Percentiles rank a stretch among this genome's conserved stretches.
Evolutionary conservation across 2,329 filamentous ascomycete genomes (phyloP).

Genomic region (Xylaria arbuscula): DNA sequence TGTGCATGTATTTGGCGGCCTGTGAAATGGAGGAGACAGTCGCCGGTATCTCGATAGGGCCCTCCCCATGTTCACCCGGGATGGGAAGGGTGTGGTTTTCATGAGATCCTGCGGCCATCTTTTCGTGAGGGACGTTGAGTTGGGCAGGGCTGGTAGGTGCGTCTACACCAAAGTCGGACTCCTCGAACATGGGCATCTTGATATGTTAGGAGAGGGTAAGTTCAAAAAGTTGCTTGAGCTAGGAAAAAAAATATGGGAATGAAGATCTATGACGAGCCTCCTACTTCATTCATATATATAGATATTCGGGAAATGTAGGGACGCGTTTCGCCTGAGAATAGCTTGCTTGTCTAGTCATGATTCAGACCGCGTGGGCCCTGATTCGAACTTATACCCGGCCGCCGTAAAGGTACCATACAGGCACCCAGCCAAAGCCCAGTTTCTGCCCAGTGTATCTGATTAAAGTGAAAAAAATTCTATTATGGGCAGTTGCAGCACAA

Average conservation of each 20-base stretch:
- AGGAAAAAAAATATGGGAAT: constrained; percentile 15
- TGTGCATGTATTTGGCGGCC: constrained; percentile 77
- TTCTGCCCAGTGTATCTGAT: not conserved
- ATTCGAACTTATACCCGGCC: constrained; percentile 30
- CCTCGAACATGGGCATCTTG: constrained; percentile 71
- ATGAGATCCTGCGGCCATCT: constrained; percentile 35
- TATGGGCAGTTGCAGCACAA: constrained; percentile 13
- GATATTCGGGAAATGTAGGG: constrained; percentile 11
- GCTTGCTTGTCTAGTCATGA: constrained; percentile 25
- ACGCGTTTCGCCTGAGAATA: constrained; percentile 8
- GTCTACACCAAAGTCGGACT: constrained; percentile 63
- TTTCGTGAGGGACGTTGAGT: constrained; percentile 28
- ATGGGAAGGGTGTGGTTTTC: constrained; percentile 49
- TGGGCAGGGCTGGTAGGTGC: constrained; percentile 43
- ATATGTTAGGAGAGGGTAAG: not conserved
- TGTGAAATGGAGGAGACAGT: constrained; percentile 75
- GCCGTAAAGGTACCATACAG: not conserved
- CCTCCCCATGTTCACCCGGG: constrained; percentile 58
- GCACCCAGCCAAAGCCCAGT: not conserved
- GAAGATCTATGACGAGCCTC: constrained; percentile 12
- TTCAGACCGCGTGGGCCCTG: constrained; percentile 8
- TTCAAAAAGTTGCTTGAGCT: constrained; percentile 4
- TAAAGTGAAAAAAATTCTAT: constrained; percentile 21
- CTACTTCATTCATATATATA: constrained; percentile 25
- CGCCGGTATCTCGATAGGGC: constrained; percentile 76